phyloP scores from a whole-genome alignment of 805 yeast genomes.

The Barnettozyma sp. region DNA sequence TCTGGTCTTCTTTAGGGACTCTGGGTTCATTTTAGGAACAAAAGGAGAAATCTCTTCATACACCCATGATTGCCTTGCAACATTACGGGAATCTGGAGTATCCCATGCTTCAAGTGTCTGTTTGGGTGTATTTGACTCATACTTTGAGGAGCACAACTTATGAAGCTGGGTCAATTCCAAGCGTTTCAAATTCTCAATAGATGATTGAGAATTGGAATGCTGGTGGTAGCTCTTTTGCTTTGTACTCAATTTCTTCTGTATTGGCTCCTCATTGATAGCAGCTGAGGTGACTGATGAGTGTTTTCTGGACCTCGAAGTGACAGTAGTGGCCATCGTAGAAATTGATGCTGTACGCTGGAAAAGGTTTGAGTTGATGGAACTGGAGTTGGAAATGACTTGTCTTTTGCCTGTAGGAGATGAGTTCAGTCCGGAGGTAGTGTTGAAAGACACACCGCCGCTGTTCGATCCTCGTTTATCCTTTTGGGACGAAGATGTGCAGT shows the following conservation, averaged over 20 bases:
- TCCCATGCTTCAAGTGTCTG: constrained; percentile 14
- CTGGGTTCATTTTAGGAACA: constrained; percentile 4
- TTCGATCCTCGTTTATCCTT: too few relatives aligned
- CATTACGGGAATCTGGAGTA: constrained; percentile 19
- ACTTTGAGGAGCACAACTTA: constrained; percentile 17
- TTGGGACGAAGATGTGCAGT: too few relatives aligned
- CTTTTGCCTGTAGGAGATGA: background rate
- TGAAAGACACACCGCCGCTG: constrained; percentile 16
- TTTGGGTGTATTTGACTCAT: constrained; percentile 7
- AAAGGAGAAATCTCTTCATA: constrained; percentile 17
- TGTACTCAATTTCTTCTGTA: background rate
- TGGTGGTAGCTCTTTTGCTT: constrained; percentile 2
- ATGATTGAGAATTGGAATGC: constrained; percentile 14
- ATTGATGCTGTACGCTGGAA: constrained; percentile 21
- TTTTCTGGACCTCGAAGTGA: constrained; percentile 8
- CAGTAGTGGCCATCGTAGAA: constrained; percentile 21
- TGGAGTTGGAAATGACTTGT: constrained; percentile 18
- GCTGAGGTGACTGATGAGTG: constrained; percentile 10
- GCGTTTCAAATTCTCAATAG: constrained; percentile 19
- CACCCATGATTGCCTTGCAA: constrained; percentile 23
- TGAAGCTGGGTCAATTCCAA: constrained; percentile 20
- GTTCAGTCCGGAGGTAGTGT: constrained; percentile 17
- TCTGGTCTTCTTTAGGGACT: constrained; percentile 8
- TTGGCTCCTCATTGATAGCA: constrained; percentile 1
- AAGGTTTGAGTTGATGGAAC: constrained; percentile 11